Evolutionary conservation across 495 filamentous ascomycete species (phyloP).

Genomic region (Terfezia boudieri): DNA sequence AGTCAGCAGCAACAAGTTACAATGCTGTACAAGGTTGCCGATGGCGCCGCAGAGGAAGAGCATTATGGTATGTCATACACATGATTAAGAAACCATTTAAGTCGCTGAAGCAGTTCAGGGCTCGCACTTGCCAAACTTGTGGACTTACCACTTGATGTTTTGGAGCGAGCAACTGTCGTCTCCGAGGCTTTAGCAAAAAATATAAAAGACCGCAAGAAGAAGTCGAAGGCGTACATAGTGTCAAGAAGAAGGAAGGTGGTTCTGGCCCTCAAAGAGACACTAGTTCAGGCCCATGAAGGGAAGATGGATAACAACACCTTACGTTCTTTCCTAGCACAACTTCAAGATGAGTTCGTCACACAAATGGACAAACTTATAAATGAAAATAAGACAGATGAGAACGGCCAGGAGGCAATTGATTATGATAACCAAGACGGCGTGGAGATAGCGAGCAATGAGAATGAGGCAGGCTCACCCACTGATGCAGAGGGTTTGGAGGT

Average conservation of each 20-base stretch:
- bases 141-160: conserved; percentile 41
- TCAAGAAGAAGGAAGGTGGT: conserved; percentile 47
- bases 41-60: conserved; percentile 44
- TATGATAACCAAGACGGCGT: no score
- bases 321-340: conserved; percentile 37
- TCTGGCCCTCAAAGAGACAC: conserved; percentile 47
- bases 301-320: conserved; percentile 44
- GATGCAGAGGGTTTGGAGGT: no score
- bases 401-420: no score
- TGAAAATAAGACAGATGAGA: no score
- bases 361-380: conserved; percentile 28
- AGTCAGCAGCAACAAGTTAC: conserved; percentile 31
- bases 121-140: conserved; percentile 55
- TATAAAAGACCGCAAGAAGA: conserved; percentile 35
- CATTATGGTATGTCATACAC: conserved; percentile 36
- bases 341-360: conserved; percentile 56
- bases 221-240: conserved; percentile 31
- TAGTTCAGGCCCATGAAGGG: conserved; percentile 46
- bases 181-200: conserved; percentile 41
- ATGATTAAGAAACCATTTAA: not conserved
- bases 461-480: no score
- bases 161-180: conserved; percentile 27
- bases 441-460: no score
- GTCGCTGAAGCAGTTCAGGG: conserved; percentile 14
- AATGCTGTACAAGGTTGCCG: conserved; percentile 63